Percentiles rank a stretch among this genome's conserved stretches.
Conservation (phyloP, 1,284 basidiomycete genomes). For the Malassezia globosa region DNA sequence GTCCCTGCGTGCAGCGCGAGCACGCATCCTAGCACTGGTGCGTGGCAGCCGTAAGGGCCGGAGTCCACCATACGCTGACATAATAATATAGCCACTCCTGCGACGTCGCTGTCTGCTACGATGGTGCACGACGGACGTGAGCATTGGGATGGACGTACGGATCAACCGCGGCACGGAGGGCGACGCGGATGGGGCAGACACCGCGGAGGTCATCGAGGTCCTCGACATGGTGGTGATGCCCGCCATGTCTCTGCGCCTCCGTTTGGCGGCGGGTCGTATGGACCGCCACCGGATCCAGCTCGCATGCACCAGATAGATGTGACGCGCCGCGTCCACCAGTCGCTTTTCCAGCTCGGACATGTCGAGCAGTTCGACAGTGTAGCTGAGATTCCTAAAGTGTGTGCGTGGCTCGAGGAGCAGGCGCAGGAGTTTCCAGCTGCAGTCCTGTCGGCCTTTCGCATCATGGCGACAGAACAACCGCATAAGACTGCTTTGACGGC, state of each 20-base stretch:
- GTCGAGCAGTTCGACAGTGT: conserved; percentile 29
- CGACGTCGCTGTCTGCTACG: background rate
- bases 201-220: conserved; percentile 4
- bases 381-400: conserved; percentile 30
- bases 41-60: no score
- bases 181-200: conserved; percentile 5
- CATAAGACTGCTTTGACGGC: conserved; percentile 33
- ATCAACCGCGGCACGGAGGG: background rate
- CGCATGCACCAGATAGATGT: conserved; percentile 23
- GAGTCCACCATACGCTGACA: no score
- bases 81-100: no score
- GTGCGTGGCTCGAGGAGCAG: conserved; percentile 33
- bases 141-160: background rate
- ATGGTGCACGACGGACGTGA: conserved; percentile 5
- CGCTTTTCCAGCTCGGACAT: conserved; percentile 31
- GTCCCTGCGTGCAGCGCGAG: no score
- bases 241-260: conserved; percentile 5
- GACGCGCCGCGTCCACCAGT: conserved; percentile 21
- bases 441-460: conserved; percentile 27
- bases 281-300: conserved; percentile 9
- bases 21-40: no score
- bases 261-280: background rate
- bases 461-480: conserved; percentile 38
- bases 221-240: conserved; percentile 2
- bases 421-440: conserved; percentile 20